Conservation (phyloP, 768 basidiomycete genomes). For the Tricholoma bakamatsutake region DNA sequence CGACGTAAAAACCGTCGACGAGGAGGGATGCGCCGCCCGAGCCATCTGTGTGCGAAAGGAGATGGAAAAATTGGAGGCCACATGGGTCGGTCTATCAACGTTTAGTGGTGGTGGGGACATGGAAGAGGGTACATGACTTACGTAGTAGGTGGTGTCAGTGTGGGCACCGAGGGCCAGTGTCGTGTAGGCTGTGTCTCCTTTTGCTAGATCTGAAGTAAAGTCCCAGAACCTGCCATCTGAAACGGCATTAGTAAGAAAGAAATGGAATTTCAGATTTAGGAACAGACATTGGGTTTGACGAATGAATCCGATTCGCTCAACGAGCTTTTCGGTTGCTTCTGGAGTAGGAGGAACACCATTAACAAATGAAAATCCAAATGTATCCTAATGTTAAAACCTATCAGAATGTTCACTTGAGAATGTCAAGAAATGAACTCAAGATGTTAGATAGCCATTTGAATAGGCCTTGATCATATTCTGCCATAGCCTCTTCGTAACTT, state of each 20-base stretch:
- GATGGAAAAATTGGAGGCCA: slow-evolving; percentile 94
- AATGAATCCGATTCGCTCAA: slow-evolving; percentile 77
- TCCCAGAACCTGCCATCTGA: slow-evolving; percentile 96
- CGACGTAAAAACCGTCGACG: slow-evolving; percentile 93
- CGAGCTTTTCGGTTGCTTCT: slow-evolving; percentile 78
- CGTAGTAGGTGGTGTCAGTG: slow-evolving; percentile 63
- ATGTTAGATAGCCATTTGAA: slow-evolving; percentile 79
- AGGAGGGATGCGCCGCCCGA: slow-evolving; percentile 86
- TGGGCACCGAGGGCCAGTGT: slow-evolving; percentile 84
- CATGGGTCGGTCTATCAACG: slow-evolving; percentile 75
- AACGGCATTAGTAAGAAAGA: background rate
- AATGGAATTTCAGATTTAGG: background rate
- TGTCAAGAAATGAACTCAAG: slow-evolving; percentile 36
- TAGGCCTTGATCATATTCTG: slow-evolving; percentile 54
- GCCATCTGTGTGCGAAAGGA: slow-evolving; percentile 78
- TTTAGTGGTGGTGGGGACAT: background rate
- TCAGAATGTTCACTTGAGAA: slow-evolving; percentile 1
- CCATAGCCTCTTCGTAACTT: slow-evolving; percentile 69
- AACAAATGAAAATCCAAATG: slow-evolving; percentile 87
- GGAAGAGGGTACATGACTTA: slow-evolving; percentile 24
- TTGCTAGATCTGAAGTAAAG: slow-evolving; percentile 86
- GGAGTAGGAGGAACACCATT: slow-evolving; percentile 73
- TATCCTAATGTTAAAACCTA: slow-evolving; percentile 44
- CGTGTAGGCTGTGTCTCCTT: slow-evolving; percentile 93
- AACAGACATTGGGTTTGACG: slow-evolving; percentile 65